Conservation (phyloP, 768 basidiomycete genomes). For the Ramaria sp. region DNA sequence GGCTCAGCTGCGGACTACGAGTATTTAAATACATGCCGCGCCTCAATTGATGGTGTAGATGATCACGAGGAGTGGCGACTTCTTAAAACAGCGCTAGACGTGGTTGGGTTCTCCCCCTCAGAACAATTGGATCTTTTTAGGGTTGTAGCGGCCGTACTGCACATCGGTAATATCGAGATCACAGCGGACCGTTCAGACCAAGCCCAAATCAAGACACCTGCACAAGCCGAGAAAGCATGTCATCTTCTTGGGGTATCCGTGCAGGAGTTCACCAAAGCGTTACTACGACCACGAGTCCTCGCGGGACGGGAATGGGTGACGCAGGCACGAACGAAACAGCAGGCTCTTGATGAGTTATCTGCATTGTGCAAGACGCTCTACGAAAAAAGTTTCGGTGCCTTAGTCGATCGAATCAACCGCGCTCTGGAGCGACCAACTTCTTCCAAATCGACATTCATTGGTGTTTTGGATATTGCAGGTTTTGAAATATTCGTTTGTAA, state of each 20-base stretch:
- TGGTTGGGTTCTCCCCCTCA: conserved; percentile 73
- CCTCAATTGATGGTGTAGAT: conserved; percentile 92
- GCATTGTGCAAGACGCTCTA: conserved; percentile 92
- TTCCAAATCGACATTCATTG: conserved; percentile 88
- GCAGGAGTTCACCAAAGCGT: conserved; percentile 78
- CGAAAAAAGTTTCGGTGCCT: conserved; percentile 89
- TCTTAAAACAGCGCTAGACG: conserved; percentile 73
- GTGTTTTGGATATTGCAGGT: conserved; percentile 97
- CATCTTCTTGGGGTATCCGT: conserved; percentile 85
- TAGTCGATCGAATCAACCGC: conserved; percentile 92
- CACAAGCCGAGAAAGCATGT: conserved; percentile 65
- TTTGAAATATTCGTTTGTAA: conserved; percentile 69
- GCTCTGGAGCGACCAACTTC: conserved; percentile 83
- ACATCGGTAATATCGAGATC: conserved; percentile 88
- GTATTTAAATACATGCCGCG: conserved; percentile 80
- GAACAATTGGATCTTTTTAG: conserved; percentile 93
- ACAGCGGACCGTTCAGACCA: conserved; percentile 74
- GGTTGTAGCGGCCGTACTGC: conserved; percentile 86
- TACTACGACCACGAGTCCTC: conserved; percentile 80
- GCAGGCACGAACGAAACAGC: conserved; percentile 82
- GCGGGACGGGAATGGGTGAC: conserved; percentile 97
- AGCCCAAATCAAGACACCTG: conserved; percentile 30
- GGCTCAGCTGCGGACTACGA: conserved; percentile 75
- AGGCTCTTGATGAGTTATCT: conserved; percentile 86
- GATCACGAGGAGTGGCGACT: conserved; percentile 81